Evolutionary conservation across 768 basidiomycete genomes (phyloP).

Genomic region (Pulveroboletus sp.): DNA sequence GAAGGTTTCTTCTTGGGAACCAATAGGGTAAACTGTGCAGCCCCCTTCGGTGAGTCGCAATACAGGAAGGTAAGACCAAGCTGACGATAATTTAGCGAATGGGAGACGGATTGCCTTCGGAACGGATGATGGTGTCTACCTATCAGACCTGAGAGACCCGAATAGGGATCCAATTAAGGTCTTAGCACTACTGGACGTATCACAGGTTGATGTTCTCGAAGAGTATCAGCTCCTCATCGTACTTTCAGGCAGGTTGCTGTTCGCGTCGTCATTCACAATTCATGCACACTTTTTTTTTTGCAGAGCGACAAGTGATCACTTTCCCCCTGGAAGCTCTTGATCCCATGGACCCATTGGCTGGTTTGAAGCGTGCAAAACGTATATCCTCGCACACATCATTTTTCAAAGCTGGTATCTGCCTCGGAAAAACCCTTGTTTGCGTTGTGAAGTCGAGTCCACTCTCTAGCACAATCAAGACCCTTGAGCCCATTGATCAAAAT

Average conservation of each 20-base stretch:
- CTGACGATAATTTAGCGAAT: slow-evolving; percentile 45
- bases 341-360: slow-evolving; percentile 83
- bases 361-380: slow-evolving; percentile 88
- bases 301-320: slow-evolving; percentile 93
- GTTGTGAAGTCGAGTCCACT: slow-evolving; percentile 94
- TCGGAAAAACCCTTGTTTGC: slow-evolving; percentile 89
- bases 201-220: slow-evolving; percentile 94
- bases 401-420: slow-evolving; percentile 94
- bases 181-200: slow-evolving; percentile 80
- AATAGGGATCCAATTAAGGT: slow-evolving; percentile 86
- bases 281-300: neutral
- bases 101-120: slow-evolving; percentile 90
- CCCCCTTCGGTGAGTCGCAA: slow-evolving; percentile 69
- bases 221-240: slow-evolving; percentile 94
- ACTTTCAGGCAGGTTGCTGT: slow-evolving; percentile 70
- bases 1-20: slow-evolving; percentile 84
- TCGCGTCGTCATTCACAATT: neutral
- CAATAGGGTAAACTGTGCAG: slow-evolving; percentile 92
- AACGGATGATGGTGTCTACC: slow-evolving; percentile 96
- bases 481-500: slow-evolving; percentile 93
- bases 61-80: neutral
- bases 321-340: slow-evolving; percentile 94
- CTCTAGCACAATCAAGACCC: slow-evolving; percentile 94
- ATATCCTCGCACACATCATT: slow-evolving; percentile 96
- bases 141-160: slow-evolving; percentile 77